Evolutionary conservation across 2,329 filamentous ascomycete genomes (phyloP).

Genomic region (Pseudohalonectria lignicola): DNA sequence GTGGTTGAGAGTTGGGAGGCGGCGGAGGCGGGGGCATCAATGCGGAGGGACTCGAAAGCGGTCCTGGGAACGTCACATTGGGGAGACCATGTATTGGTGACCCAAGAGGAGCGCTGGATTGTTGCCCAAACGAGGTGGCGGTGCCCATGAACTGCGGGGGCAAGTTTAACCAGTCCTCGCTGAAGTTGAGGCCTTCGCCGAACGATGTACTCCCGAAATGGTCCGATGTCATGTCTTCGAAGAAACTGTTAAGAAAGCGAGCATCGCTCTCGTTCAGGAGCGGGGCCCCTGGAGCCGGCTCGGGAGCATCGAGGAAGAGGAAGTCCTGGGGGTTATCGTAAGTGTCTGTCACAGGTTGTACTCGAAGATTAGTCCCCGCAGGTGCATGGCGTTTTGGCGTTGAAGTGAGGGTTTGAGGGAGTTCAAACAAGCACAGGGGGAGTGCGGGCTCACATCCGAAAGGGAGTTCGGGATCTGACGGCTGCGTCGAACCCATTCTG

Average conservation of each 20-base stretch:
- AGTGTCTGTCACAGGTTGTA: slow-evolving; percentile 33
- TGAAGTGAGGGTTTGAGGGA: too few species aligned
- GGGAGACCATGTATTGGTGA: slow-evolving; percentile 15
- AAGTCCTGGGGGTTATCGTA: slow-evolving; percentile 30
- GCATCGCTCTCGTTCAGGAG: slow-evolving; percentile 6
- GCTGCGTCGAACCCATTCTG: slow-evolving; percentile 49
- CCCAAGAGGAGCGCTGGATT: slow-evolving; percentile 21
- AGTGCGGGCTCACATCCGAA: slow-evolving; percentile 53
- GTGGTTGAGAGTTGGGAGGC: slow-evolving; percentile 1
- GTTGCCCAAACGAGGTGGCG: slow-evolving; percentile 50
- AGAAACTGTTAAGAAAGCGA: slow-evolving; percentile 38
- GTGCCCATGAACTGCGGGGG: slow-evolving; percentile 57
- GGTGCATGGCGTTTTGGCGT: too few species aligned
- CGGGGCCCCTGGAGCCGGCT: slow-evolving; percentile 52
- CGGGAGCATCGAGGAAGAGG: slow-evolving; percentile 42
- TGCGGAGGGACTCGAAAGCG: slow-evolving; percentile 12
- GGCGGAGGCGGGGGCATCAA: slow-evolving; percentile 9
- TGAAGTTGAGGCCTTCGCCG: slow-evolving; percentile 38
- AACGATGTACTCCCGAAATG: slow-evolving; percentile 37
- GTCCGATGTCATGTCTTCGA: slow-evolving; percentile 41
- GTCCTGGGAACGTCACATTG: slow-evolving; percentile 13
- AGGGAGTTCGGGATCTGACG: slow-evolving; percentile 41
- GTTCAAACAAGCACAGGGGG: too few species aligned
- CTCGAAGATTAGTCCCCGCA: slow-evolving; percentile 21
- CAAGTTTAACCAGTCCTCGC: slow-evolving; percentile 43